Evolutionary conservation across 164 flowering plant species (phyloP), one percentile per base, ranked within the genome.

Genomic region (Kalanchoe fedtschenkoi): DNA sequence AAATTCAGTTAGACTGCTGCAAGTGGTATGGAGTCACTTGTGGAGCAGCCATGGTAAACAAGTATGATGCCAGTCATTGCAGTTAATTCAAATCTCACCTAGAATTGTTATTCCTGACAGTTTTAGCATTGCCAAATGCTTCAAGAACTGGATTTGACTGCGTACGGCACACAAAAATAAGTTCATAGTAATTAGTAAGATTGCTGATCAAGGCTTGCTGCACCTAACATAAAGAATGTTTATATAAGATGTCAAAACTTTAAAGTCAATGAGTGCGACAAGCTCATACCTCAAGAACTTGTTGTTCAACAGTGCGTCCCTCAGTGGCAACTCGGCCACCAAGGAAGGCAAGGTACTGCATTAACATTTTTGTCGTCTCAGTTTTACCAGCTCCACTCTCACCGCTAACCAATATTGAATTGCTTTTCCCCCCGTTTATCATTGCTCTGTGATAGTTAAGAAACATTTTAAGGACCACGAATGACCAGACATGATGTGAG

Each of bases 91-190:
- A 26, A 33, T 58, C 69, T 79, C 26, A 78, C 87, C 84, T 83
- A 35, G 87, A 83, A 69, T 83, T 83, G 64, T 83, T 83, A 68
- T 82, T 82, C 68, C 87, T 73, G n/a, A 82, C 86, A 42, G 86
- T 82, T 74, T 82, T 82, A 28, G 86, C 86, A 70, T 83, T 83
- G 33, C 87, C 87, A 74, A 83, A 83, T 42, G 85, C 87, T 76
- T 83, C 86, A 51, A 82, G 82, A n/a, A 82, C 86, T 69, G 86
- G 86, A 78, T 82, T 82, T 60, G 86, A 82, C 87, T 83, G 84
- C 76, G 70, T 2, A 65, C 15, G 34, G 30, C 29, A 39, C 29
- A 34, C 17, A 56, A 7, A 68, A 42, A 64, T 56, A 41, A 35
- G 32, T 38, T 13, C 6, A 17, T 47, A 30, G 63, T 59, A 62